phyloP scores from a whole-genome alignment of 2,329 filamentous ascomycete species.

The Alternaria ventricosa region DNA sequence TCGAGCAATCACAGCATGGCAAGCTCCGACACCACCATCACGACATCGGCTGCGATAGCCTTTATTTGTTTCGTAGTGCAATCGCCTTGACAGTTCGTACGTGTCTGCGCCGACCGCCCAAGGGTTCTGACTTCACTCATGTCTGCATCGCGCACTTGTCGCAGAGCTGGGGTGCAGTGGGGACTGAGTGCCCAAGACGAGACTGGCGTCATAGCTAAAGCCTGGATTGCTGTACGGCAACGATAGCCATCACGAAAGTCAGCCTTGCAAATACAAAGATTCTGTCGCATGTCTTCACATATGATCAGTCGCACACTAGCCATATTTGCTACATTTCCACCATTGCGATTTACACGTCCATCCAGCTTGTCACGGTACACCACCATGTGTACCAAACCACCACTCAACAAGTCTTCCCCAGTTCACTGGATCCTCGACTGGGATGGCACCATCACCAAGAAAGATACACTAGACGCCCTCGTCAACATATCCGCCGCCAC shows the following conservation, averaged over 20 bases:
- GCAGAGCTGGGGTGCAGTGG: background rate
- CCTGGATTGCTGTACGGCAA: background rate
- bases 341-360: background rate
- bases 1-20: constrained; percentile 23
- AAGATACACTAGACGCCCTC: constrained; percentile 54
- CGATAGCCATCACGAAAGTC: background rate
- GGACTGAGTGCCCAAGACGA: background rate
- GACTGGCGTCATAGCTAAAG: background rate
- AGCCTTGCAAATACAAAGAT: background rate
- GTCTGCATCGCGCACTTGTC: background rate
- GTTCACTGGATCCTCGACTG: constrained; percentile 55
- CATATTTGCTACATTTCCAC: background rate
- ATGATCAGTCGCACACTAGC: background rate
- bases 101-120: background rate
- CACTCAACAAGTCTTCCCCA: constrained; percentile 5
- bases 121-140: background rate
- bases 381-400: constrained; percentile 20
- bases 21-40: constrained; percentile 8
- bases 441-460: constrained; percentile 56
- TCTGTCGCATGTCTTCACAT: background rate
- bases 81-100: background rate
- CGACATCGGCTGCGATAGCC: constrained; percentile 12
- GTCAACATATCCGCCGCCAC: constrained; percentile 46
- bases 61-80: background rate
- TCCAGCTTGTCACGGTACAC: background rate